phyloP scores from a whole-genome alignment of 805 yeast genomes.

The Candida arabinofermentans region DNA sequence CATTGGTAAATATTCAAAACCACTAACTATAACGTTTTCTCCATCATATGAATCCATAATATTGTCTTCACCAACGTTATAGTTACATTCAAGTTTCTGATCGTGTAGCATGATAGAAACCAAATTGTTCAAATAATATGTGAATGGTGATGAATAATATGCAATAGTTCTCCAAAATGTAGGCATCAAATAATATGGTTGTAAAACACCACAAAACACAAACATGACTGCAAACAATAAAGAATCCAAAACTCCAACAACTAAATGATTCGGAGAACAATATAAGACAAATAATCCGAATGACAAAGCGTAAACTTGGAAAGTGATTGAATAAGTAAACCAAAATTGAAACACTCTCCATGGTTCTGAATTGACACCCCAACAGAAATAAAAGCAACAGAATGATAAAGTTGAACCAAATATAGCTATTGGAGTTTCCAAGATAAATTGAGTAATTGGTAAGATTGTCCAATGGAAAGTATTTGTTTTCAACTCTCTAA shows the following conservation, averaged over 20 bases:
- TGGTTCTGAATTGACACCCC: slow-evolving; percentile 27
- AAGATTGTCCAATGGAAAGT: slow-evolving; percentile 52
- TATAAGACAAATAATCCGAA: slow-evolving; percentile 40
- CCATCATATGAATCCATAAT: not conserved
- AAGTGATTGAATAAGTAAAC: slow-evolving; percentile 30
- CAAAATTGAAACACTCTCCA: slow-evolving; percentile 34
- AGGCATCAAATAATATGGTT: slow-evolving; percentile 40
- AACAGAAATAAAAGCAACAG: slow-evolving; percentile 47
- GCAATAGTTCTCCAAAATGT: slow-evolving; percentile 42
- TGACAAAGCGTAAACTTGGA: slow-evolving; percentile 28
- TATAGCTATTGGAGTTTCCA: slow-evolving; percentile 55
- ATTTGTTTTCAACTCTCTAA: slow-evolving; percentile 49
- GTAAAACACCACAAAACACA: slow-evolving; percentile 40
- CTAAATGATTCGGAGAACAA: slow-evolving; percentile 40
- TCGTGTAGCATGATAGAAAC: slow-evolving; percentile 37
- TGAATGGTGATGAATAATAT: slow-evolving; percentile 43
- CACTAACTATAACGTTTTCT: not conserved
- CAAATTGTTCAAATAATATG: slow-evolving; percentile 43
- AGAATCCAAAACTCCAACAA: slow-evolving; percentile 39
- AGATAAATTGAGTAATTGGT: slow-evolving; percentile 23
- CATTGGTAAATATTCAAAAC: not conserved
- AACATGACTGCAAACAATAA: slow-evolving; percentile 32
- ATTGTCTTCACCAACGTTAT: not conserved
- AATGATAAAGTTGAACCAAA: slow-evolving; percentile 42
- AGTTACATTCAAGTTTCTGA: slow-evolving; percentile 33